These are phyloP conservation scores for Neodidymelliopsis sp. DNA, from an alignment of 2,329 filamentous ascomycete genomes.

Conservation along the genomic window DNA sequence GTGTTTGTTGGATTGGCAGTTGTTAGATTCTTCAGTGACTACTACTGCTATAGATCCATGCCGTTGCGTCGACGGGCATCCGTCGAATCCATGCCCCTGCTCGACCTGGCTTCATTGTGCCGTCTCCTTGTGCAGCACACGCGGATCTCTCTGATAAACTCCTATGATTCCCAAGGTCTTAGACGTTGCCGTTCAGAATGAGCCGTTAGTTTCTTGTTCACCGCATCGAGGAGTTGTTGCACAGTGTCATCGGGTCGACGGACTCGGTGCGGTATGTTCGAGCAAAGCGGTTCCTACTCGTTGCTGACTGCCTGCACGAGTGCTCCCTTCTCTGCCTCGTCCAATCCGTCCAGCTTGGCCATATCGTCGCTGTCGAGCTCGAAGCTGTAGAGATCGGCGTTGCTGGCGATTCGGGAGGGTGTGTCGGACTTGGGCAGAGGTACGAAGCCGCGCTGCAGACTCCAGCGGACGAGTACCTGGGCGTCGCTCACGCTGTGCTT, in stretches of 20 bases:
- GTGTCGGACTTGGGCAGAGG: slow-evolving; percentile 52
- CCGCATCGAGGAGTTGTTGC: neutral
- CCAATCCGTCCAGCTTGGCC: slow-evolving; percentile 42
- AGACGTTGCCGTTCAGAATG: neutral
- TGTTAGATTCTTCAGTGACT: too few relatives aligned
- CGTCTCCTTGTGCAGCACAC: too few relatives aligned
- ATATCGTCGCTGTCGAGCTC: slow-evolving; percentile 47
- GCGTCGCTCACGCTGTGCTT: slow-evolving; percentile 78
- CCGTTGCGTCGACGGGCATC: too few relatives aligned
- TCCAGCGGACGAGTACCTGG: slow-evolving; percentile 82
- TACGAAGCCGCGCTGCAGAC: slow-evolving; percentile 72
- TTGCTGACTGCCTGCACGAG: slow-evolving; percentile 41
- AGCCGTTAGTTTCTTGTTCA: neutral
- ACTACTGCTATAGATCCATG: too few relatives aligned
- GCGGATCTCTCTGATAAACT: neutral
- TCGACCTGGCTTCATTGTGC: too few relatives aligned
- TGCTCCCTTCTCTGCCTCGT: slow-evolving; percentile 43
- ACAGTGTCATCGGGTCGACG: neutral
- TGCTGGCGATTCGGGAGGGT: slow-evolving; percentile 43
- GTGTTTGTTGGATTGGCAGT: too few relatives aligned
- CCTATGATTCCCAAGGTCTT: neutral
- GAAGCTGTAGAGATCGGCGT: slow-evolving; percentile 48
- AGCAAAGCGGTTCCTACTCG: neutral
- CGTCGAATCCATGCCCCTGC: too few relatives aligned
- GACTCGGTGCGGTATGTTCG: neutral